A percentile compares a stretch with the other conserved stretches of the same genome.
These are phyloP conservation scores for Conticribra guillardii DNA, from an alignment of 108 stramenopile genomes.

Conservation along the genomic window DNA sequence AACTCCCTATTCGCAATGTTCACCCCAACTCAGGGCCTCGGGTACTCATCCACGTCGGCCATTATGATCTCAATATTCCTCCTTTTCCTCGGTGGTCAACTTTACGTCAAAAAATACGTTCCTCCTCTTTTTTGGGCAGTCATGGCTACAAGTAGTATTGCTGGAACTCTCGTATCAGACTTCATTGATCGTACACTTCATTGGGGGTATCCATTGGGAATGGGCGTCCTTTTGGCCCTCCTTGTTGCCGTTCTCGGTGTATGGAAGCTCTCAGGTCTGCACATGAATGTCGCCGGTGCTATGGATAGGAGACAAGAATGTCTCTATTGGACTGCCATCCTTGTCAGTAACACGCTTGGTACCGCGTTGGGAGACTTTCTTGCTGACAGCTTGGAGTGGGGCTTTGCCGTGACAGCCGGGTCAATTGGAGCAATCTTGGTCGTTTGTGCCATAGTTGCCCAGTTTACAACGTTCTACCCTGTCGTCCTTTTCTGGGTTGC, in stretches of 20 bases:
- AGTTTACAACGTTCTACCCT: neutral
- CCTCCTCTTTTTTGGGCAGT: conserved; percentile 1
- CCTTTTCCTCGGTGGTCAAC: neutral
- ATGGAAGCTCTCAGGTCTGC: conserved; percentile 2
- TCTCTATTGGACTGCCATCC: conserved; percentile 4
- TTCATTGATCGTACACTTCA: conserved; percentile 6
- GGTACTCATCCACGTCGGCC: neutral
- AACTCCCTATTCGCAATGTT: too few relatives aligned
- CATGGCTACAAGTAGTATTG: conserved; percentile 5
- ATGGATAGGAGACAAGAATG: conserved; percentile 1
- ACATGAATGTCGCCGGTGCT: conserved; percentile 6
- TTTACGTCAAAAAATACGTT: conserved; percentile 1
- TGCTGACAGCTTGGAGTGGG: neutral
- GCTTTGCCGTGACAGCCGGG: conserved; percentile 2
- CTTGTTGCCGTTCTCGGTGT: neutral
- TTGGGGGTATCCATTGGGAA: conserved; percentile 4
- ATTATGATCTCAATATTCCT: neutral
- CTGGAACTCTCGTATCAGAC: conserved; percentile 3
- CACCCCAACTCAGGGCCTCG: too few relatives aligned
- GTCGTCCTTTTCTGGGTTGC: conserved; percentile 6
- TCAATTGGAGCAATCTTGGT: neutral
- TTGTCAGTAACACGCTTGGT: conserved; percentile 2
- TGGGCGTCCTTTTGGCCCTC: neutral
- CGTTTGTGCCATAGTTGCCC: neutral
- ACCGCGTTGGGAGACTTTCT: conserved; percentile 2